These are phyloP conservation scores for Microstegium vimineum DNA, from an alignment of 176 grass and related monocot genomes.

Conservation along the genomic window DNA sequence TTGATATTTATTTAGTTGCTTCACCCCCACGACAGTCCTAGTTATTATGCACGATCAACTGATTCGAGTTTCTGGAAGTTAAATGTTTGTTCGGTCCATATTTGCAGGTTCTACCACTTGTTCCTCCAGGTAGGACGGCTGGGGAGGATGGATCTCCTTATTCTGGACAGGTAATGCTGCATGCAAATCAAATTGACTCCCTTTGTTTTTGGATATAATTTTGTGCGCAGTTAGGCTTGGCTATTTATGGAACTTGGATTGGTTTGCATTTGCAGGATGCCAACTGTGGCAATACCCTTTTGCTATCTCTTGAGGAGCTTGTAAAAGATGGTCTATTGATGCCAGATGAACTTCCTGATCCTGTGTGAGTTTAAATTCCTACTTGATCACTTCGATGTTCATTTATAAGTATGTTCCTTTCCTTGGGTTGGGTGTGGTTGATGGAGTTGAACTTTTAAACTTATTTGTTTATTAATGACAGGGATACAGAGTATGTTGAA, in stretches of 20 bases:
- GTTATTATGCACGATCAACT: neutral
- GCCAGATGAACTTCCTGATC: conserved; percentile 70
- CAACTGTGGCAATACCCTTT: conserved; percentile 82
- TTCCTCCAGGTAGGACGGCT: conserved; percentile 83
- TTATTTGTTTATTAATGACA: conserved; percentile 42
- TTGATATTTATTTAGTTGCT: neutral
- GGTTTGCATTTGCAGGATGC: conserved; percentile 64
- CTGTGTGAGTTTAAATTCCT: conserved; percentile 52
- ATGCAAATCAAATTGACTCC: neutral
- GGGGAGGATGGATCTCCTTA: conserved; percentile 94
- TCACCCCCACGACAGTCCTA: neutral
- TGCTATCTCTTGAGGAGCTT: conserved; percentile 93
- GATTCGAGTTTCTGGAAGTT: neutral
- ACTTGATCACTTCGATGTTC: neutral
- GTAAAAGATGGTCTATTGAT: conserved; percentile 87
- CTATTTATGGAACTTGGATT: conserved; percentile 3
- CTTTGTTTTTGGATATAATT: neutral
- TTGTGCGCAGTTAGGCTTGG: neutral
- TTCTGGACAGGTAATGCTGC: conserved; percentile 68
- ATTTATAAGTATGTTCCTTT: conserved; percentile 1
- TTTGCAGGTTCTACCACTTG: conserved; percentile 84
- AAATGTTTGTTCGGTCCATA: neutral
- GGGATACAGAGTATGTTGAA: conserved; percentile 64
- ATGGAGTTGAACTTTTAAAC: neutral
- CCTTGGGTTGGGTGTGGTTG: neutral